phyloP scores from a whole-genome alignment of 352 stramenopile genomes.

The Globisporangium viniferum region DNA sequence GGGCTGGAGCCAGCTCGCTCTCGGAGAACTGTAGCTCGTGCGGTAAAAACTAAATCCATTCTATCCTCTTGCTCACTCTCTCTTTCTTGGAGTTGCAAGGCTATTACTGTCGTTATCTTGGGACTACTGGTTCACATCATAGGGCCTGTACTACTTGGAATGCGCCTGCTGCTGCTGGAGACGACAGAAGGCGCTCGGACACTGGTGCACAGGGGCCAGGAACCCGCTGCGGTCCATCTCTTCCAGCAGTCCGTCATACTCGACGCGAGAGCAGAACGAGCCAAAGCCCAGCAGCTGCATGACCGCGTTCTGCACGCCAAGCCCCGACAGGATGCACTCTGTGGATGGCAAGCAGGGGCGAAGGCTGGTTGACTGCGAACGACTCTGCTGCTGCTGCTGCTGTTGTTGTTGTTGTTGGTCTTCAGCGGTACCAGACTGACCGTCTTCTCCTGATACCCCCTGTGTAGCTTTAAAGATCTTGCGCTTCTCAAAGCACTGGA shows the following conservation, averaged over 20 bases:
- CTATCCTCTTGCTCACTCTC: too few species aligned
- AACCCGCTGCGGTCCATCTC: slow-evolving; percentile 44
- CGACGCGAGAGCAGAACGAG: slow-evolving; percentile 32
- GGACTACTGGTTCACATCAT: neutral
- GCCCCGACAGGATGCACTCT: slow-evolving; percentile 44
- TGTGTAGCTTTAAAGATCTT: slow-evolving; percentile 30
- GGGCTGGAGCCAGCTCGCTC: neutral
- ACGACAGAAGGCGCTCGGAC: slow-evolving; percentile 27
- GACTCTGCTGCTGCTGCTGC: neutral
- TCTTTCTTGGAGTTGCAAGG: neutral
- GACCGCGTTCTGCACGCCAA: slow-evolving; percentile 40
- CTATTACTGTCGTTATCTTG: neutral
- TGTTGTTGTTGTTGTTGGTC: neutral
- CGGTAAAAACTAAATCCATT: slow-evolving; percentile 14
- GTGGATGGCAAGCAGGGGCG: slow-evolving; percentile 29
- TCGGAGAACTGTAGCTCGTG: slow-evolving; percentile 17
- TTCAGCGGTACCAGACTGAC: neutral
- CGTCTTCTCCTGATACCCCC: neutral
- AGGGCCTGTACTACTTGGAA: neutral
- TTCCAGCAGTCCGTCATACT: slow-evolving; percentile 47
- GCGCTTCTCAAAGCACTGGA: slow-evolving; percentile 46
- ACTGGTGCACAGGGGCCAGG: slow-evolving; percentile 36
- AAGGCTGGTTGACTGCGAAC: neutral
- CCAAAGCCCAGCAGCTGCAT: slow-evolving; percentile 35
- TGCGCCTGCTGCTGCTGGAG: slow-evolving; percentile 22